These are phyloP conservation scores for Macrophomina pseudophaseolina DNA, from an alignment of 2,329 filamentous ascomycete species.

Conservation along the genomic window DNA sequence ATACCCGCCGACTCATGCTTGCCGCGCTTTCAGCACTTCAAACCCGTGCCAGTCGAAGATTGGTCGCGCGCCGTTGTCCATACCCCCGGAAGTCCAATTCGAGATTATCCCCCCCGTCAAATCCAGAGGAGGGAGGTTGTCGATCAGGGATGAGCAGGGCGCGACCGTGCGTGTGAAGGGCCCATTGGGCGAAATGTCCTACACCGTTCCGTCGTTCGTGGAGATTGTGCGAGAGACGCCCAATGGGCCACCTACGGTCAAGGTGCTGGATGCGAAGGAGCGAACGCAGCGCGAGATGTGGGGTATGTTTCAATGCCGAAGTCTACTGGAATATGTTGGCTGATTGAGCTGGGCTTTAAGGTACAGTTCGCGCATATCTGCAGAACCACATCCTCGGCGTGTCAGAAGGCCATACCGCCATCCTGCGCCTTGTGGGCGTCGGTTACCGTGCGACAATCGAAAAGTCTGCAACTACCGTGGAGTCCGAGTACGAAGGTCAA, in stretches of 20 bases:
- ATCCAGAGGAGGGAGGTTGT: constrained; percentile 60
- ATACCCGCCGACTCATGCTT: constrained; percentile 62
- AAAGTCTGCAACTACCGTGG: constrained; percentile 69
- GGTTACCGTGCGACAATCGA: constrained; percentile 93
- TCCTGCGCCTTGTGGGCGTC: constrained; percentile 90
- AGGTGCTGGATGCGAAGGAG: constrained; percentile 69
- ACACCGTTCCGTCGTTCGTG: constrained; percentile 81
- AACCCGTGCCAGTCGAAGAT: constrained; percentile 76
- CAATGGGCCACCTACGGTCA: constrained; percentile 68
- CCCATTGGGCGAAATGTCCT: constrained; percentile 76
- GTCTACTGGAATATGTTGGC: background rate
- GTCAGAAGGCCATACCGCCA: constrained; percentile 93
- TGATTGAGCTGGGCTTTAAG: constrained; percentile 52
- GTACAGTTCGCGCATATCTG: constrained; percentile 87
- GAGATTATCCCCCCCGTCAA: constrained; percentile 67
- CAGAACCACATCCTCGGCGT: constrained; percentile 92
- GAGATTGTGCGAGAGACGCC: constrained; percentile 70
- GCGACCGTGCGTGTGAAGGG: constrained; percentile 77
- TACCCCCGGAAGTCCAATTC: constrained; percentile 68
- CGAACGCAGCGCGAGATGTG: constrained; percentile 92
- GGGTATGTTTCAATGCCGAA: constrained; percentile 63
- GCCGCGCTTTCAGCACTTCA: constrained; percentile 73
- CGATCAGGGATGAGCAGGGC: constrained; percentile 66
- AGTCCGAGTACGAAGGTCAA: constrained; percentile 76
- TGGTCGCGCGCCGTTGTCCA: constrained; percentile 66